Evolutionary conservation across 1,284 basidiomycete species (phyloP), one percentile per base, ranked within the genome.

Genomic region (Cryptococcus deneoformans): DNA sequence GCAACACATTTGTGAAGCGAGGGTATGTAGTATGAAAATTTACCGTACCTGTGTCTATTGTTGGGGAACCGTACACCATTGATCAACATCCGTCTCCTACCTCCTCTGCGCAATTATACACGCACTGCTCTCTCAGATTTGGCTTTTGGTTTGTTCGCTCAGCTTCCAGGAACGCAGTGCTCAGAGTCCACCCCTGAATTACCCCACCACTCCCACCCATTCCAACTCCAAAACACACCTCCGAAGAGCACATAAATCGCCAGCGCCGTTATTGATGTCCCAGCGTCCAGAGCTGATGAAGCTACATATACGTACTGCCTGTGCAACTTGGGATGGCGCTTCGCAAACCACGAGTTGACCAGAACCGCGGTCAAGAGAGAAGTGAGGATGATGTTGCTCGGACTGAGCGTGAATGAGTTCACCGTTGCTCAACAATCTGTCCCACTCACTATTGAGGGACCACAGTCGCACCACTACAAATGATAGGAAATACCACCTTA

Each of bases 331-430:
- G 75, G 73, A 54, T 71, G 69, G 16, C 60, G 56, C 55, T 70
- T 78, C 38, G 62, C 77, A 46, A 70, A 68, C 63, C 66, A 77
- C 48, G 69, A 72, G 69, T 77, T 81, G 59, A 66, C 77, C 55
- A 61, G 65, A 11, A 75, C 74, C 2, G 80, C 77, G 8, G 74
- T 73, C 14, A 77, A 66, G 44, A 78, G 71, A 11, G 79, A 77
- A 1, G 74, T 76, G 43, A 80, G 68, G 59, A 82, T 81, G 65
- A 82, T 76, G 63, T 82, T 82, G 11, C 80, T 77, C 1, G 81
- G 80, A 29, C 76, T 76, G 66, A 7, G 49, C 47, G 16, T 16
- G 5, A 34, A 29, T 29, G 29, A 29, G 29, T 29, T 29, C 29
- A 29, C 29, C 29, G 5, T 29, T 29, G 29, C 36, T 29, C 35